These are phyloP conservation scores for Coprinopsis strossmayeri DNA, from an alignment of 768 basidiomycete species.

Conservation along the genomic window DNA sequence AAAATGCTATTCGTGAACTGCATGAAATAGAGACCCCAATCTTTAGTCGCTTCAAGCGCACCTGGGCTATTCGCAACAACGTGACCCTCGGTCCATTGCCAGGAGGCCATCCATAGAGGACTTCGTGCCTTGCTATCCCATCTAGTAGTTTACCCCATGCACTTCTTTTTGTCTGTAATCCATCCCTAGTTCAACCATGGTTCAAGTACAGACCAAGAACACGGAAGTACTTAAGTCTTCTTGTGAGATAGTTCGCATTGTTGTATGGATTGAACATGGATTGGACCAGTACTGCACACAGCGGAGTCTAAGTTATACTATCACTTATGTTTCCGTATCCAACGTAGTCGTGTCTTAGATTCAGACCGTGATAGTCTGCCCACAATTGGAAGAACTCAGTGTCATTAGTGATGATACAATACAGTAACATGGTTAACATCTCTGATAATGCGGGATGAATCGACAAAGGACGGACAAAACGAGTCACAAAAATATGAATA, in stretches of 20 bases:
- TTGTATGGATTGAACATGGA: no score
- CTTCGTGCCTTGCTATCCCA: not conserved
- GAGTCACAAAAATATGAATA: not conserved
- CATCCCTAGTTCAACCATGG: no score
- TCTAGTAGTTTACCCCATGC: no score
- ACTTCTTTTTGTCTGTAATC: no score
- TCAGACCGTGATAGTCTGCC: no score
- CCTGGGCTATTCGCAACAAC: conserved; percentile 12
- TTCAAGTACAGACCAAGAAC: no score
- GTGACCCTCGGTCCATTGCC: not conserved
- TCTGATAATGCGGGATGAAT: not conserved
- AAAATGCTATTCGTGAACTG: conserved; percentile 8
- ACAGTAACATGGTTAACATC: not conserved
- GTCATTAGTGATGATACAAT: not conserved
- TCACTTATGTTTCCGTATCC: not conserved
- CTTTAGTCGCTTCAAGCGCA: conserved; percentile 6
- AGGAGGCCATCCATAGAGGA: not conserved
- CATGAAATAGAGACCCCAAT: not conserved
- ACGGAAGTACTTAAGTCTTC: no score
- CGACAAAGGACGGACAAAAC: not conserved
- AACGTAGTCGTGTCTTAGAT: no score
- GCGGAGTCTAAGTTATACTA: not conserved
- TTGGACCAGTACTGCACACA: not conserved
- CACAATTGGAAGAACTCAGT: no score
- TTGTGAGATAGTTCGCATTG: no score